Percentiles rank a stretch among this genome's conserved stretches.
Evolutionary conservation across 2,329 filamentous ascomycete genomes (phyloP).

Genomic region (Escovopsis sp.): DNA sequence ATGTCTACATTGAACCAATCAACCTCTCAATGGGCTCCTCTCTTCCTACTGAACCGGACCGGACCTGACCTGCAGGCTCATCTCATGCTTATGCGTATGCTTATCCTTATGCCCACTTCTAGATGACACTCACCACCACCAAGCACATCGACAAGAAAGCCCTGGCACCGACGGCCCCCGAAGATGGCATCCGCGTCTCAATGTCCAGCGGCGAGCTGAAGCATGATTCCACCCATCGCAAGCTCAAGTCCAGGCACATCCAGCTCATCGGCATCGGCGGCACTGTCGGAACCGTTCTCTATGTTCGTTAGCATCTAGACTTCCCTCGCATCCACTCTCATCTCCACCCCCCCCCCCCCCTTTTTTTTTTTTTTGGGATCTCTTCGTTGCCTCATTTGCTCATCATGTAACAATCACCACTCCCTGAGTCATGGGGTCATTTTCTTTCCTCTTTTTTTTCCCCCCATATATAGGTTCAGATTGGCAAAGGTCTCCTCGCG

Average conservation of each 20-base stretch:
- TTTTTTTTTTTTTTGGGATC: too few relatives aligned
- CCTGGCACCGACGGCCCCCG: background rate
- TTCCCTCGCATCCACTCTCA: too few relatives aligned
- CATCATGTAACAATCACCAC: background rate
- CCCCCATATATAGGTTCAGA: constrained; percentile 27
- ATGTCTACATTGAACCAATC: too few relatives aligned
- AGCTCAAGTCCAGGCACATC: constrained; percentile 41
- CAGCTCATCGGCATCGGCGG: constrained; percentile 49
- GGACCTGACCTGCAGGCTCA: too few relatives aligned
- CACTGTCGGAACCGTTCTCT: constrained; percentile 48
- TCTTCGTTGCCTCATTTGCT: background rate
- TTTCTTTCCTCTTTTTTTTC: constrained; percentile 8
- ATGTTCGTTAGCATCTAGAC: constrained; percentile 21
- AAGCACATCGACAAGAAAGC: constrained; percentile 7
- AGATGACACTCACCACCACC: constrained; percentile 7
- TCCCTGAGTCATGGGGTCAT: constrained; percentile 4
- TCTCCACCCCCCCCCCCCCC: background rate
- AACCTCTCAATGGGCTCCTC: too few relatives aligned
- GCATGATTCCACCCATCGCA: constrained; percentile 33
- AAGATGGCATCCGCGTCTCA: constrained; percentile 7
- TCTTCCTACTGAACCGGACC: too few relatives aligned
- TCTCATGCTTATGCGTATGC: too few relatives aligned
- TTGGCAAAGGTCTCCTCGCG: constrained; percentile 41
- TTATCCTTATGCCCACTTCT: too few relatives aligned
- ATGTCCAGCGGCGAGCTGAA: constrained; percentile 8